Percentiles rank a stretch among this genome's conserved stretches.
These are phyloP conservation scores for Penicillium herquei DNA, from an alignment of 495 filamentous ascomycete genomes.

Conservation along the genomic window DNA sequence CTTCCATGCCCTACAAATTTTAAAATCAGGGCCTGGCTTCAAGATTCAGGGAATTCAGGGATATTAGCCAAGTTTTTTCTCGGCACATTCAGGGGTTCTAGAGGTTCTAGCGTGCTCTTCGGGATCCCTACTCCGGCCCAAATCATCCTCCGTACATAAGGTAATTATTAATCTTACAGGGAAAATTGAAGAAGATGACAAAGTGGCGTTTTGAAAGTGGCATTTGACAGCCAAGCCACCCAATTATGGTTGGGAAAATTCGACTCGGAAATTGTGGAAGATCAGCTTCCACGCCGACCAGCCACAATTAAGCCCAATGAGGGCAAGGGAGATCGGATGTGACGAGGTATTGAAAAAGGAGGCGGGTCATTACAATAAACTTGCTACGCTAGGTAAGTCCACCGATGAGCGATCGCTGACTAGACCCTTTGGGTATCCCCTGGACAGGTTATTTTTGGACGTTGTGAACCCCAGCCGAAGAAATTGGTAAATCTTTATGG, in stretches of 20 bases:
- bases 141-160: neutral
- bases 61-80: too few relatives aligned
- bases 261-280: neutral
- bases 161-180: neutral
- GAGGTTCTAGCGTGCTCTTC: too few relatives aligned
- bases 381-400: constrained; percentile 24
- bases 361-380: constrained; percentile 20
- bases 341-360: constrained; percentile 10
- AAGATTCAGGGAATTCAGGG: too few relatives aligned
- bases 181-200: neutral
- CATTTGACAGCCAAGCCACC: neutral
- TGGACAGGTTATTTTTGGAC: constrained; percentile 26
- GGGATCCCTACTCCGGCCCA: neutral
- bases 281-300: constrained; percentile 1
- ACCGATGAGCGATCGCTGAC: constrained; percentile 19
- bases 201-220: neutral
- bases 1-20: too few relatives aligned
- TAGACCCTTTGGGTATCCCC: constrained; percentile 14
- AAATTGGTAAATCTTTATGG: neutral
- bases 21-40: too few relatives aligned
- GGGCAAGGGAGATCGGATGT: constrained; percentile 11
- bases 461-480: neutral
- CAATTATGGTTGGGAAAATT: neutral
- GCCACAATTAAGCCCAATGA: constrained; percentile 20
- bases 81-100: too few relatives aligned